Percentiles rank a stretch among this genome's conserved stretches.
Conservation (phyloP, 1,284 basidiomycete species). For the Cryptococcus sp. region DNA sequence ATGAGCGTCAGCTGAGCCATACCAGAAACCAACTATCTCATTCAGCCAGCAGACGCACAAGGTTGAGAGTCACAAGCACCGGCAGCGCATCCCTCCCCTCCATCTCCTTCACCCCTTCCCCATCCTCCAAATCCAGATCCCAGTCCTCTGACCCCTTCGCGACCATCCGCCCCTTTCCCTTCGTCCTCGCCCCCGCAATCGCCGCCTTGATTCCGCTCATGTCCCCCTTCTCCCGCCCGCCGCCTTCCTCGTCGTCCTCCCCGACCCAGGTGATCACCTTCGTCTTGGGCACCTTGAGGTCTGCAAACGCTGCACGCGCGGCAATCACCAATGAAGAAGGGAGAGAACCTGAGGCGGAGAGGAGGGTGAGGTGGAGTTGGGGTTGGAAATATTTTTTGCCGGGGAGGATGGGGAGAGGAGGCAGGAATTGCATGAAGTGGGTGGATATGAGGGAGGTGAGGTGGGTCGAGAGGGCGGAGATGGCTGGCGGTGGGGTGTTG, state of each 20-base stretch:
- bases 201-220: constrained; percentile 47
- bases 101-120: constrained; percentile 26
- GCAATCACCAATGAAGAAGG: constrained; percentile 35
- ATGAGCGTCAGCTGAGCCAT: neutral
- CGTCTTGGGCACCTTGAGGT: constrained; percentile 41
- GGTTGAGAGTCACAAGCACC: constrained; percentile 43
- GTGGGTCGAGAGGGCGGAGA: constrained; percentile 33
- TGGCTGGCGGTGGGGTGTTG: constrained; percentile 15
- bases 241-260: constrained; percentile 16
- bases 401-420: constrained; percentile 39
- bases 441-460: constrained; percentile 38
- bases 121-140: constrained; percentile 45
- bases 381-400: constrained; percentile 46
- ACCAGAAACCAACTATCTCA: neutral
- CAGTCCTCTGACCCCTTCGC: constrained; percentile 46
- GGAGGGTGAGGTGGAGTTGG: constrained; percentile 43
- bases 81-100: constrained; percentile 38
- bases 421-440: constrained; percentile 46
- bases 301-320: constrained; percentile 42
- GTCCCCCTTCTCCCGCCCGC: constrained; percentile 27
- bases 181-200: constrained; percentile 31
- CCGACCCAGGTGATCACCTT: constrained; percentile 43
- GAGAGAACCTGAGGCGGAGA: constrained; percentile 40
- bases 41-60: constrained; percentile 25
- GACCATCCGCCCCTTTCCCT: constrained; percentile 27